Evolutionary conservation across 306 rosid species (phyloP).

Genomic region (Geum urbanum): DNA sequence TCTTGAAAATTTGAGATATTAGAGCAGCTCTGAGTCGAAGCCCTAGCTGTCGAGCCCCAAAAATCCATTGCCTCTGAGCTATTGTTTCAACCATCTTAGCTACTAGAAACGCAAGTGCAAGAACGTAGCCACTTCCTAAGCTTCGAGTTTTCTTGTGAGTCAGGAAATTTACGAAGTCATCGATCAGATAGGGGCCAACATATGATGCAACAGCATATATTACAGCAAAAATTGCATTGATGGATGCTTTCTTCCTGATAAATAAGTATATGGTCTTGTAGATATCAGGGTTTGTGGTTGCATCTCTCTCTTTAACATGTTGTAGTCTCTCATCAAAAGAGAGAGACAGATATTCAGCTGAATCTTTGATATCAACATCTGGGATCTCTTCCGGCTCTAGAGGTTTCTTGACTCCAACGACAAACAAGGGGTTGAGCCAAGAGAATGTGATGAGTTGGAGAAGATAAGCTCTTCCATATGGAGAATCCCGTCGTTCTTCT

Average conservation of each 20-base stretch:
- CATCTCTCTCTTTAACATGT: slow-evolving; percentile 52
- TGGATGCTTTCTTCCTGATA: slow-evolving; percentile 70
- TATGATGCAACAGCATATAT: slow-evolving; percentile 70
- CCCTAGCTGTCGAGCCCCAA: slow-evolving; percentile 90
- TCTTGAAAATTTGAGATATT: slow-evolving; percentile 68
- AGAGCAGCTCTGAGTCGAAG: slow-evolving; percentile 81
- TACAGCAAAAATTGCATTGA: slow-evolving; percentile 69
- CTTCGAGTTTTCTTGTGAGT: slow-evolving; percentile 45
- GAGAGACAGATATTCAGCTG: slow-evolving; percentile 52
- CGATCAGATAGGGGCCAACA: slow-evolving; percentile 88
- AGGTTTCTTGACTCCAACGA: slow-evolving; percentile 62
- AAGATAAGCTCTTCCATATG: slow-evolving; percentile 63
- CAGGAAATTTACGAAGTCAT: slow-evolving; percentile 71
- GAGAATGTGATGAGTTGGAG: slow-evolving; percentile 72
- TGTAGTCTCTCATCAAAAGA: slow-evolving; percentile 55
- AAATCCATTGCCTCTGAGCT: slow-evolving; percentile 91
- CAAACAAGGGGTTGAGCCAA: slow-evolving; percentile 88
- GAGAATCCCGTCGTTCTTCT: slow-evolving; percentile 37
- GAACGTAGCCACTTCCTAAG: slow-evolving; percentile 57
- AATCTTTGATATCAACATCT: slow-evolving; percentile 56
- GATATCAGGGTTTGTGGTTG: slow-evolving; percentile 54
- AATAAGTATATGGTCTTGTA: slow-evolving; percentile 62
- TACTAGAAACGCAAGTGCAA: slow-evolving; percentile 61
- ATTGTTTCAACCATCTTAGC: slow-evolving; percentile 80
- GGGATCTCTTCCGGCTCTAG: slow-evolving; percentile 66